These are phyloP conservation scores for Telfairia occidentalis DNA, from an alignment of 331 rosid genomes.

Conservation along the genomic window DNA sequence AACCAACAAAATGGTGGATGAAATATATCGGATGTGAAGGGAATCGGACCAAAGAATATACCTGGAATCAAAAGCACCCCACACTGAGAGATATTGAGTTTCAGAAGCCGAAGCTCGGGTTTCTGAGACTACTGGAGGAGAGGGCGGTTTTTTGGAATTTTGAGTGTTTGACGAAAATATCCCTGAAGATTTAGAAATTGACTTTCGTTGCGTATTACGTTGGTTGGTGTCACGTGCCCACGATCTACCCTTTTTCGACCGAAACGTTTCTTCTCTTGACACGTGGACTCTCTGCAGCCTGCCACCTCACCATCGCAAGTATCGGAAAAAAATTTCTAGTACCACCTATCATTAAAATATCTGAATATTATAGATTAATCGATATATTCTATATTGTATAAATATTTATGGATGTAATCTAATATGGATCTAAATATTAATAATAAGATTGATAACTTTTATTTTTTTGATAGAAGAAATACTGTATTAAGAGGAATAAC, in stretches of 20 bases:
- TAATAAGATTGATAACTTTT: no score
- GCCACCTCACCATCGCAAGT: background rate
- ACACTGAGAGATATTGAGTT: background rate
- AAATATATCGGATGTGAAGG: slow-evolving; percentile 4
- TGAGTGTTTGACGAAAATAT: slow-evolving; percentile 15
- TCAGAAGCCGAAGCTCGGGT: background rate
- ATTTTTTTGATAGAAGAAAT: no score
- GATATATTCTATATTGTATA: no score
- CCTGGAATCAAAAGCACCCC: slow-evolving; percentile 15
- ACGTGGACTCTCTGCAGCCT: slow-evolving; percentile 1
- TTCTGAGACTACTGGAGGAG: background rate
- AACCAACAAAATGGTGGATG: background rate
- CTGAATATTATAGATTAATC: no score
- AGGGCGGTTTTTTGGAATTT: slow-evolving; percentile 31
- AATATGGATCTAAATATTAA: no score
- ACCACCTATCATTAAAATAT: no score
- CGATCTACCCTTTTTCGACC: background rate
- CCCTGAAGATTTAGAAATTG: slow-evolving; percentile 12
- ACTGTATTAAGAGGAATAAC: no score
- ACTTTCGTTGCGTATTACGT: background rate
- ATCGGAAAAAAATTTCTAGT: no score
- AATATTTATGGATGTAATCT: no score
- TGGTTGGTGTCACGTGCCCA: slow-evolving; percentile 1
- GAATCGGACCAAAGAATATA: slow-evolving; percentile 53
- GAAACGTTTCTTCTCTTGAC: background rate